Evolutionary conservation across 768 basidiomycete genomes (phyloP), one percentile per base, ranked within the genome.

Genomic region (Auricularia heimuer): DNA sequence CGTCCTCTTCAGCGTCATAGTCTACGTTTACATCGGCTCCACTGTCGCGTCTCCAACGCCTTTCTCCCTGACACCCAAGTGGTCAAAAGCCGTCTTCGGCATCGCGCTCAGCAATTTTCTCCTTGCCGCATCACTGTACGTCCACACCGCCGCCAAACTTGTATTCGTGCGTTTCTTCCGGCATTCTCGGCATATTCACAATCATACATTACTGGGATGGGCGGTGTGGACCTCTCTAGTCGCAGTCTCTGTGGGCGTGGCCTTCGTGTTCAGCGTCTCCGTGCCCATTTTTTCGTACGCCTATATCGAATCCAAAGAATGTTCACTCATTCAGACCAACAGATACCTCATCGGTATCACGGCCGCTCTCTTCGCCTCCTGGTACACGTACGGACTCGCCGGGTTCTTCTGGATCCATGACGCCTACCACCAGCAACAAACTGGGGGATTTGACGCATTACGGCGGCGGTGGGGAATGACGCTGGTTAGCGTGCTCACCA

Each of bases 341-440:
- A 51, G 47, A 18, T 51, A 51, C 16, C 72, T 84, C 44, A 81
- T 82, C 37, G 81, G 83, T 14, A 80, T 84, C 66, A 72, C 81
- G 12, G 83, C 82, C 8, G 75, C 82, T 18, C 73, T 84, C 24
- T 84, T 85, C 66, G 82, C 83, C 7, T 77, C 80, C n/a, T 84
- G 83, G 82, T 85, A 81, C 68, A 83, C 83, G 14, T 83, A 83
- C 67, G 82, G 66, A 21, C 58, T 67, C 39, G 68, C 68, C 12
- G 68, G 68, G 7, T 81, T 80, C 67, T 84, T 84, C 72, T 84
- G 81, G 80, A 65, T 84, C 33, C 75, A 82, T 66, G 82, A 84
- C 69, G 72, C 75, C 12, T 80, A 80, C 66, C 72, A 82, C 66
- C 67, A 79, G 11, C 18, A 11, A 6, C 18, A 18, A 6, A 72